A percentile compares a stretch with the other conserved stretches of the same genome.
Conservation (phyloP, 73 alveolate species). For the Blepharisma japonicum region DNA sequence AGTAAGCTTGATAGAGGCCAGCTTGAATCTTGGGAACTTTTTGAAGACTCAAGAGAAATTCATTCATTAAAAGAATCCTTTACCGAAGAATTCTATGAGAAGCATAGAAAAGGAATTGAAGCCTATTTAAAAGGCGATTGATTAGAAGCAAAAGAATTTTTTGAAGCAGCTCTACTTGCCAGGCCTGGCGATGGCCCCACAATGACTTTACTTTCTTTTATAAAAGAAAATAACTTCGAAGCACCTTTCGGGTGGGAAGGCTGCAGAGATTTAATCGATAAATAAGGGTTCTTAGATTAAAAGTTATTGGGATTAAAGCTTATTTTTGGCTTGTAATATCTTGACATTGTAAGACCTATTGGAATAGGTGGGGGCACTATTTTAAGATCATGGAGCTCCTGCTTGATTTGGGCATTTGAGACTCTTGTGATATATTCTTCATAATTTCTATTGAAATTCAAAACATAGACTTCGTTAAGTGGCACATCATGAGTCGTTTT, state of each 20-base stretch:
- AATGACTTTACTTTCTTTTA: slow-evolving; percentile 26
- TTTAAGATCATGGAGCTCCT: too few species aligned
- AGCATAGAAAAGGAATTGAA: slow-evolving; percentile 37
- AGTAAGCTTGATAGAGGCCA: background rate
- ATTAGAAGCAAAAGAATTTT: slow-evolving; percentile 50
- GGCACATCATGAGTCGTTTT: background rate
- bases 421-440: background rate
- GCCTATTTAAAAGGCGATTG: slow-evolving; percentile 55
- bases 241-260: slow-evolving; percentile 40
- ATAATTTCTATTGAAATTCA: background rate
- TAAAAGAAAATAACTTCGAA: slow-evolving; percentile 39
- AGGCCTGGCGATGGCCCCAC: slow-evolving; percentile 58
- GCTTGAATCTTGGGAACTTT: background rate
- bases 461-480: background rate
- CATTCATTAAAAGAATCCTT: slow-evolving; percentile 33
- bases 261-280: background rate
- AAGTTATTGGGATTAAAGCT: too few species aligned
- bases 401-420: too few species aligned
- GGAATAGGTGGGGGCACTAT: too few species aligned
- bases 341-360: too few species aligned
- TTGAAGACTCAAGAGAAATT: slow-evolving; percentile 29
- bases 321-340: too few species aligned
- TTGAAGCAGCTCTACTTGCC: slow-evolving; percentile 37
- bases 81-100: slow-evolving; percentile 30
- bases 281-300: too few species aligned